Base-by-base conservation (phyloP, 306 rosid genomes). In the Rubus parviflorus region DNA sequence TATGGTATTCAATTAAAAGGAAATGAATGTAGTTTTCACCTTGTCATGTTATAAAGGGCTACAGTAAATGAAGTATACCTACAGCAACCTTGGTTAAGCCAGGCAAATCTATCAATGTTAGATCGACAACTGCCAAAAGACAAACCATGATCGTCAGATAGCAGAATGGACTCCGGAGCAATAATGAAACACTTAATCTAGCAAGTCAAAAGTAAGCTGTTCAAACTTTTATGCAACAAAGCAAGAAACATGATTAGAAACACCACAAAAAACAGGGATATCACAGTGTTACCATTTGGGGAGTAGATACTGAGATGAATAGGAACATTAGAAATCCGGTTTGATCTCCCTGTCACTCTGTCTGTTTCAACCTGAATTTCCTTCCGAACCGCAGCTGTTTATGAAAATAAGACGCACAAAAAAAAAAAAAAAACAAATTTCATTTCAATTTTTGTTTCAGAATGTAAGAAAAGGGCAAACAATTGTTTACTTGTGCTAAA, bases 281-380 rank as follows among this genome's bases (percentile, higher is more conserved):
- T 20, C 30, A 37, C 15, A 16, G 42, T 20, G n/a, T 86, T 86
- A 86, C 89, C 98, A 83, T 89, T 84, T 62, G 92, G 89, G 68
- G 98, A 93, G 87, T 83, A 83, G 68, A 93, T 93, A 62, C 95
- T 88, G 71, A 93, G 98, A 87, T 93, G 92, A 83, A 93, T 93
- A 43, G 98, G 93, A 85, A 89, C 86, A 51, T 90, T 89, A 73
- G 98, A 93, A 84, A 93, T 93, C 79, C 86, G 90, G 48, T 91
- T 93, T 79, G 91, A 79, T 79, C 76, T 87, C 79, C 97, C 95
- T 40, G 93, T 89, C 83, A 91, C 16, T 74, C 89, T 85, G 86
- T 91, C 79, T 14, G 98, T 93, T 84, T 91, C 98, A 61, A 87
- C 92, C 85, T 93, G 88, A 85, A 93, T 93, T 87, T 93, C 98